A percentile compares a stretch with the other conserved stretches of the same genome.
Conservation (phyloP, 257 asterid genomes). For the Nicotiana undulata region DNA sequence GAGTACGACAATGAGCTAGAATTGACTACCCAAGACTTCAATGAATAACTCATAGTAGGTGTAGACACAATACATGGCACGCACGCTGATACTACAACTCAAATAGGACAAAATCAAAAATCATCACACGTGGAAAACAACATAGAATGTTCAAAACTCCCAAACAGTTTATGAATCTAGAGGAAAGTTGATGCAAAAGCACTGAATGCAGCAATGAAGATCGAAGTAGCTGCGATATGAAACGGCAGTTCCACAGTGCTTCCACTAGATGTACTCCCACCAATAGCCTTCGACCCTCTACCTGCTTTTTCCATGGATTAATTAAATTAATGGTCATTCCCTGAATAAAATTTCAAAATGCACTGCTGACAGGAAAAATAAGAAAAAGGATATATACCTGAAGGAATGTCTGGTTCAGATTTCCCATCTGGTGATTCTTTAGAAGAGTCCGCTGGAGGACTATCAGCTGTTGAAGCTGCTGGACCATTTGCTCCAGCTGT, state of each 20-base stretch:
- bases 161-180: not conserved
- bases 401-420: conserved; percentile 1
- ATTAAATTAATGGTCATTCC: not conserved
- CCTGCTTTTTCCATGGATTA: not conserved
- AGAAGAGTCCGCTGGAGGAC: conserved; percentile 8
- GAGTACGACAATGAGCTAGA: not conserved
- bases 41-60: not conserved
- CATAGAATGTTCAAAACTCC: not conserved
- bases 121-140: not conserved
- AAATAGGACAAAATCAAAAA: not conserved
- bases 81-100: not conserved
- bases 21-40: not conserved
- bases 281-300: conserved; percentile 28
- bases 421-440: conserved; percentile 6
- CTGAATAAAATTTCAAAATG: not conserved
- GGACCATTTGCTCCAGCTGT: conserved; percentile 19
- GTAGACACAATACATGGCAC: not conserved
- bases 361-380: not conserved
- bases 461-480: conserved; percentile 5
- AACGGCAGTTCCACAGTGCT: conserved; percentile 13
- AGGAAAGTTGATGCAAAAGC: conserved; percentile 1
- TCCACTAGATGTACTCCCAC: conserved; percentile 28
- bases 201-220: conserved; percentile 19
- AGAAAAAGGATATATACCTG: not conserved
- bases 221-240: conserved; percentile 8